These are phyloP conservation scores for Globisporangium nodosum DNA, from an alignment of 352 stramenopile species.

Conservation along the genomic window DNA sequence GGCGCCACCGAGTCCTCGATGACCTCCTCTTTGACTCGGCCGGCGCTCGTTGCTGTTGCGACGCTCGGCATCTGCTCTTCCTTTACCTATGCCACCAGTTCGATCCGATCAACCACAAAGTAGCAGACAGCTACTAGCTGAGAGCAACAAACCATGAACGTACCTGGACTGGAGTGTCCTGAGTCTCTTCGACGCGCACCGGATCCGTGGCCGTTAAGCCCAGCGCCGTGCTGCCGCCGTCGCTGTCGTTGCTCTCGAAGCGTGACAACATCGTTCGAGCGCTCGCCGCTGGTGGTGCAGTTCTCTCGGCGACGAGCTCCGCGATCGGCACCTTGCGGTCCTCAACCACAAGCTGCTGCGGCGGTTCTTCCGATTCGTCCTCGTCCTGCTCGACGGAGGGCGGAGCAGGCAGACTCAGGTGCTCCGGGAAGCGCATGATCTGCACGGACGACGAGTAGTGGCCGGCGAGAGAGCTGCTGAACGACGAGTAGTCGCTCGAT, in stretches of 20 bases:
- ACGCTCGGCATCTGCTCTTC: neutral
- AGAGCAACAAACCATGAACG: no score
- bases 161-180: no score
- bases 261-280: no score
- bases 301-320: neutral
- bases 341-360: neutral
- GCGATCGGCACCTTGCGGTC: neutral
- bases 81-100: no score
- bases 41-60: neutral
- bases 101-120: no score
- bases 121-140: no score
- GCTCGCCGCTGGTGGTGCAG: no score
- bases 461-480: constrained; percentile 59
- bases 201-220: no score
- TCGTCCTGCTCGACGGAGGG: constrained; percentile 15
- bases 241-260: no score
- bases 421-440: constrained; percentile 62
- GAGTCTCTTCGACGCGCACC: no score
- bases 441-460: constrained; percentile 44
- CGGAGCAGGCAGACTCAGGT: constrained; percentile 38
- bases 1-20: neutral
- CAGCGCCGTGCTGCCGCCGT: no score
- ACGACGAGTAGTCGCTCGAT: constrained; percentile 39
- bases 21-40: constrained; percentile 3
- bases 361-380: constrained; percentile 6